phyloP scores from a whole-genome alignment of 441 rosid genomes.

The Gossypium gossypioides region DNA sequence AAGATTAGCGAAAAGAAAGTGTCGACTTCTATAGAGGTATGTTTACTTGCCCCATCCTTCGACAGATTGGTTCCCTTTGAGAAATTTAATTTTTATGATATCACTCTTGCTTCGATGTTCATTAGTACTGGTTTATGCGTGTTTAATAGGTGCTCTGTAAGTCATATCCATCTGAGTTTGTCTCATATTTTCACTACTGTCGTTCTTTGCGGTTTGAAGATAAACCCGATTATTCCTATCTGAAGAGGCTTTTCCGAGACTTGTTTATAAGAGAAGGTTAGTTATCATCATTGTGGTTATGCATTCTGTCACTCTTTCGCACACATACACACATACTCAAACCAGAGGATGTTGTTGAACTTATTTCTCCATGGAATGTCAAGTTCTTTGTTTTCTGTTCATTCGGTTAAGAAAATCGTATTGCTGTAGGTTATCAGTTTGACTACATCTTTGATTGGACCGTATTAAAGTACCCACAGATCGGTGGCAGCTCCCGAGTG shows the following conservation, averaged over 20 bases:
- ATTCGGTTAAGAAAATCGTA: neutral
- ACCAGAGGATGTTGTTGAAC: neutral
- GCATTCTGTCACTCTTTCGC: neutral
- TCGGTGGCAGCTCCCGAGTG: conserved; percentile 61
- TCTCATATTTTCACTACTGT: conserved; percentile 83
- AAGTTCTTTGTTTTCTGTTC: neutral
- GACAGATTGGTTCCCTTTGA: neutral
- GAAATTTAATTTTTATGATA: conserved; percentile 1
- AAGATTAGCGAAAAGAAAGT: conserved; percentile 87
- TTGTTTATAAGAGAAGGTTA: conserved; percentile 91
- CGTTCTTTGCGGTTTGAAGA: conserved; percentile 91
- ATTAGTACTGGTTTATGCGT: neutral
- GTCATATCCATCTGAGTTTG: conserved; percentile 87
- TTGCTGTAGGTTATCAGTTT: conserved; percentile 86
- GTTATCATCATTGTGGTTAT: neutral
- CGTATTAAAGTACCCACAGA: conserved; percentile 80
- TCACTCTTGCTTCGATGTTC: neutral
- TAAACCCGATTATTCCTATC: conserved; percentile 90
- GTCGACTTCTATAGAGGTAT: conserved; percentile 71
- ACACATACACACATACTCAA: neutral
- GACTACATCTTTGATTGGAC: conserved; percentile 98
- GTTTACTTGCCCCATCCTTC: conserved; percentile 2
- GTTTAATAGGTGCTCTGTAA: conserved; percentile 75
- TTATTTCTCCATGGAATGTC: neutral
- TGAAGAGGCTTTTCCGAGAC: conserved; percentile 93